Base-by-base conservation (phyloP, 2,329 filamentous ascomycete genomes). In the Lecanicillium sp. region DNA sequence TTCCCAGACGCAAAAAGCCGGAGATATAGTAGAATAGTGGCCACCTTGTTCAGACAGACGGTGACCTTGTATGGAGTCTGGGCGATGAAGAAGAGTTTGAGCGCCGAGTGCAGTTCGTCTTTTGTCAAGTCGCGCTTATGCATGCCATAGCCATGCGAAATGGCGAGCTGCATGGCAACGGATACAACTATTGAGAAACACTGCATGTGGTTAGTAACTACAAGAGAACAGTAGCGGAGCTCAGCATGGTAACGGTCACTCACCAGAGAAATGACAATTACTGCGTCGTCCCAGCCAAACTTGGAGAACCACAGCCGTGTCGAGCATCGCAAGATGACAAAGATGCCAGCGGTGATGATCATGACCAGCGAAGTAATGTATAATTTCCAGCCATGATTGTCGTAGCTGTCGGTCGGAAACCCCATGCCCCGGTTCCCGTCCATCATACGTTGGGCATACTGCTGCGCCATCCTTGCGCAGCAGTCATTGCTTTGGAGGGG, bases 31-130 rank as follows among this genome's bases (percentile, higher is more conserved):
- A 73, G 58, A 7, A 76, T 58, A 29, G 74, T 71, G 2, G 73
- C 73, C 2, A 69, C 58, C 54, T 78, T 78, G n/a, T 71, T 74
- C 38, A 73, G 59, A 53, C 71, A 73, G 48, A 77, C 68, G 7
- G 67, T 69, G 41, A 71, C 59, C 54, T 75, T 75, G 60, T 77
- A 77, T 45, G 71, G 69, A 21, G 70, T 67, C 54, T 76, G 72
- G 1, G 69, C 66, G 21, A 71, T 58, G 50, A 68, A 75, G 58
- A 74, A 75, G 26, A 66, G 56, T 66, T 73, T 44, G 20, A 56
- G 48, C 2, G 55, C 53, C 23, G 29, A 42, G 15, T 47, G n/a
- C 4, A 55, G 50, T 11, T 69, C 63, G 1, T 54, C 32, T 14
- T 49, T 51, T 0, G 59, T 58, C 8, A 71, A 54, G 33, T 64